Conservation (phyloP, 116 monocot species). For the Phalaenopsis hybrid region DNA sequence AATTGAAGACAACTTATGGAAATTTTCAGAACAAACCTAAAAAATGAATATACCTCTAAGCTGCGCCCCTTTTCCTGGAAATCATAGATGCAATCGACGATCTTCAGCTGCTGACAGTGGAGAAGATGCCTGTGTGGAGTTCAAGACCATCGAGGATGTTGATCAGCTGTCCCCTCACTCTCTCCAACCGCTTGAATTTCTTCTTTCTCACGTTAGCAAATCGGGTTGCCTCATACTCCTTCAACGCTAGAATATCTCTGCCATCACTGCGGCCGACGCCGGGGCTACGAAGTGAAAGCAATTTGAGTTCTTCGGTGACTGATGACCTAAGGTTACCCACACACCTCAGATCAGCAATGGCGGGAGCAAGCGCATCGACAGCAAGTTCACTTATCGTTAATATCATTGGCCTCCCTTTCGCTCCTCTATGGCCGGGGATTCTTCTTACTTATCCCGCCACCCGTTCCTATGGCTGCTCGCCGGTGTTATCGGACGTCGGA, state of each 20-base stretch:
- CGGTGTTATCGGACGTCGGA: too few species aligned
- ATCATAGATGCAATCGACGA: slow-evolving; percentile 34
- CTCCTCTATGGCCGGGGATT: too few species aligned
- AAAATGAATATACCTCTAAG: slow-evolving; percentile 34
- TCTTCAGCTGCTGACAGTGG: slow-evolving; percentile 23
- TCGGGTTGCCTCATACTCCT: slow-evolving; percentile 10
- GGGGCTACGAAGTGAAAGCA: too few species aligned
- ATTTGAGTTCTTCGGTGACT: too few species aligned
- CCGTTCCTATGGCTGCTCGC: too few species aligned
- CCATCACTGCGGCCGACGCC: too few species aligned
- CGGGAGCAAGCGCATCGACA: too few species aligned
- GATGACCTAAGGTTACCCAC: too few species aligned
- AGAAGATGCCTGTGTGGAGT: slow-evolving; percentile 40
- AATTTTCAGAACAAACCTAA: background rate
- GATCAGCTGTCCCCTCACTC: slow-evolving; percentile 20
- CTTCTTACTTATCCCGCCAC: too few species aligned
- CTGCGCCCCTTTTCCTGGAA: slow-evolving; percentile 33
- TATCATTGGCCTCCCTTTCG: too few species aligned
- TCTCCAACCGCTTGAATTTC: slow-evolving; percentile 32
- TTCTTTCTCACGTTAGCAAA: slow-evolving; percentile 35
- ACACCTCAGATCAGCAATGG: too few species aligned
- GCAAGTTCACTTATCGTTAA: too few species aligned
- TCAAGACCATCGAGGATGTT: slow-evolving; percentile 48
- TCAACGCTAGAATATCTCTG: background rate
- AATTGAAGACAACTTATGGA: background rate